Evolutionary conservation across 2,329 filamentous ascomycete genomes (phyloP).

Genomic region (Aspergillus sp.): DNA sequence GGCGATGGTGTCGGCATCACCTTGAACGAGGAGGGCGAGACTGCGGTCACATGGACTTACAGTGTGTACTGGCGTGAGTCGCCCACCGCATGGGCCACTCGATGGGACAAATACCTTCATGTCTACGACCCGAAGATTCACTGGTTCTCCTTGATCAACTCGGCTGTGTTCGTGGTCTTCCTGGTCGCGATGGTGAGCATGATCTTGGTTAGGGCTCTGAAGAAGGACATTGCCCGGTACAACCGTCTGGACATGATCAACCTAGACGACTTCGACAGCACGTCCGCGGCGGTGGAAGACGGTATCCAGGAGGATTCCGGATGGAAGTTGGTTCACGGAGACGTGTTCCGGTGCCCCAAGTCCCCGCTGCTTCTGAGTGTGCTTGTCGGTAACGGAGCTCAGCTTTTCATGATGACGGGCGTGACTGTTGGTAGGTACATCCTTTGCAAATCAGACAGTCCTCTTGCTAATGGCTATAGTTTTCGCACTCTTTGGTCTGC

Average conservation of each 20-base stretch:
- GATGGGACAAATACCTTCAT: constrained; percentile 98
- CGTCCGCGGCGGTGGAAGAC: constrained; percentile 74
- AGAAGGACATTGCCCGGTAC: constrained; percentile 95
- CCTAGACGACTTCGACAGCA: constrained; percentile 83
- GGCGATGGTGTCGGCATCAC: constrained; percentile 59
- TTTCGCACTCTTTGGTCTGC: constrained; percentile 89
- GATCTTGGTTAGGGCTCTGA: constrained; percentile 83
- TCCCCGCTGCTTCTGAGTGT: constrained; percentile 82
- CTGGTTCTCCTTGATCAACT: constrained; percentile 98
- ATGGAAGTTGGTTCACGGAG: constrained; percentile 97
- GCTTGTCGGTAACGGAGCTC: constrained; percentile 87
- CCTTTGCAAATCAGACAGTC: not conserved
- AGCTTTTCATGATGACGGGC: constrained; percentile 97
- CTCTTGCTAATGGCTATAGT: constrained; percentile 40
- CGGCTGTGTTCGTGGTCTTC: constrained; percentile 90
- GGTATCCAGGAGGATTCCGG: constrained; percentile 96
- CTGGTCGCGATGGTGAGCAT: constrained; percentile 88
- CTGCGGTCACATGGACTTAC: constrained; percentile 82
- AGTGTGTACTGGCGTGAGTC: constrained; percentile 87
- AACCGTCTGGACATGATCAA: constrained; percentile 91
- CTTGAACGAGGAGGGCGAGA: constrained; percentile 65
- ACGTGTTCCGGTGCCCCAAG: constrained; percentile 88
- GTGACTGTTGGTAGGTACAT: constrained; percentile 70
- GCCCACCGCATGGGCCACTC: constrained; percentile 85
- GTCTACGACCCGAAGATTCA: constrained; percentile 98